Evolutionary conservation across 306 rosid genomes (phyloP).

Genomic region (Rubus parviflorus): DNA sequence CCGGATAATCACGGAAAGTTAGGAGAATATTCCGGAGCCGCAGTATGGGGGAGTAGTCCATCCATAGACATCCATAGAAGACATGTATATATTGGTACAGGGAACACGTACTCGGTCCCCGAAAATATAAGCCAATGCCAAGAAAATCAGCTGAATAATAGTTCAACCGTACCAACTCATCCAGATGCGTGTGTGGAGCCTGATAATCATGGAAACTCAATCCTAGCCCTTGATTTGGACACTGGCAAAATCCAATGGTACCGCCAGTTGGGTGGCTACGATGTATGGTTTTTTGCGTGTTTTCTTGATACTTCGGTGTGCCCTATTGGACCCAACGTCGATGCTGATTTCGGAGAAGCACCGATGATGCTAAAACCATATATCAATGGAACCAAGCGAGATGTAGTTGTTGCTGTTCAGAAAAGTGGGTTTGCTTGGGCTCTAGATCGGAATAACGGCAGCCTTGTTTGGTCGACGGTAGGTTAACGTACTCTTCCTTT

Average conservation of each 20-base stretch:
- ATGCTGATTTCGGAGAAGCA: conserved; percentile 62
- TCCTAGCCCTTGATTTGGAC: conserved; percentile 62
- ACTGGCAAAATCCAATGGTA: conserved; percentile 51
- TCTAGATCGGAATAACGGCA: conserved; percentile 51
- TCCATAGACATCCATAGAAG: conserved; percentile 47
- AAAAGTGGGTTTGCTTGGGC: conserved; percentile 75
- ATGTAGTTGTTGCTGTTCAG: conserved; percentile 57
- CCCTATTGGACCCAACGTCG: conserved; percentile 45
- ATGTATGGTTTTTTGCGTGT: conserved; percentile 56
- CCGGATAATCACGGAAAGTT: conserved; percentile 40
- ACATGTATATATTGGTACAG: conserved; percentile 51
- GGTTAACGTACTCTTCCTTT: neutral
- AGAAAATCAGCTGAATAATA: conserved; percentile 38
- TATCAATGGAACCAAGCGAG: conserved; percentile 34
- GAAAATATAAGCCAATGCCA: conserved; percentile 38
- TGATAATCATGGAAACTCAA: conserved; percentile 56
- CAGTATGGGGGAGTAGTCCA: conserved; percentile 77
- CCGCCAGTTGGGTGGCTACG: conserved; percentile 63
- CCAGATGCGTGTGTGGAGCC: conserved; percentile 53
- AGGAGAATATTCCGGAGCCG: conserved; percentile 56
- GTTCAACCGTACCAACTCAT: conserved; percentile 30
- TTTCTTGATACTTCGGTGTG: conserved; percentile 36
- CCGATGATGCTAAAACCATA: conserved; percentile 44
- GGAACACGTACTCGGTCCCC: conserved; percentile 61
- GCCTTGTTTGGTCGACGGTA: conserved; percentile 44